Evolutionary conservation across 2,329 filamentous ascomycete genomes (phyloP), one percentile per base, ranked within the genome.

Genomic region (Alternaria ventricosa): DNA sequence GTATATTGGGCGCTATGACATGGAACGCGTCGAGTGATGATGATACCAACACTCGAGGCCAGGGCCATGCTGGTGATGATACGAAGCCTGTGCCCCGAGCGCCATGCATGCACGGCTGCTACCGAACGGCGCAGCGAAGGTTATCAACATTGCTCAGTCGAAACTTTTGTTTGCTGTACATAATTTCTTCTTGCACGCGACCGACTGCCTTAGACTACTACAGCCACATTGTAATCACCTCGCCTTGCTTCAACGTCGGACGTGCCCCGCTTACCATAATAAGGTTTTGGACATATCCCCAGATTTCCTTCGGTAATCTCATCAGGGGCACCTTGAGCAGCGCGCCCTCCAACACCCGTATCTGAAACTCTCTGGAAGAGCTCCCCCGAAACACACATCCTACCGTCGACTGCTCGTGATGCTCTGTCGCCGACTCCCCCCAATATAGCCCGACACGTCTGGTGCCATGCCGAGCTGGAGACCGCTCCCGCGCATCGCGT

Each of bases 401-500:
- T 41, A 45, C 45, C 58, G 54, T 44, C 60, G 28, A 45, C 59
- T 59, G 50, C 67, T 66, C 76, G 77, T 79, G 72, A 79, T 79
- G 76, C 73, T 63, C 68, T 60, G 67, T 57, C 72, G 66, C 72
- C 74, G 62, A 66, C 68, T 60, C 54, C 54, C 49, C 64, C 68
- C 67, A 66, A 68, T 66, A 76, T 76, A 78, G 73, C 72, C 64
- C 74, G 60, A 61, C 64, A 69, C 70, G 65, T 67, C 67, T 66
- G 71, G 71, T 66, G 77, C 75, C 73, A 81, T 81, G 79, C 73
- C 79, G 71, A 72, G 94, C 87, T 99, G 96, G 96, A 90, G 92
- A 87, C 95, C 96, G 77, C 88, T 99, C 81, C 93, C 94, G 82
- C 92, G 93, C 76, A 97, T 99, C 85, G 96, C 94, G 78, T 99